phyloP scores from a whole-genome alignment of 345 rosid genomes.

The Hypericum perforatum region DNA sequence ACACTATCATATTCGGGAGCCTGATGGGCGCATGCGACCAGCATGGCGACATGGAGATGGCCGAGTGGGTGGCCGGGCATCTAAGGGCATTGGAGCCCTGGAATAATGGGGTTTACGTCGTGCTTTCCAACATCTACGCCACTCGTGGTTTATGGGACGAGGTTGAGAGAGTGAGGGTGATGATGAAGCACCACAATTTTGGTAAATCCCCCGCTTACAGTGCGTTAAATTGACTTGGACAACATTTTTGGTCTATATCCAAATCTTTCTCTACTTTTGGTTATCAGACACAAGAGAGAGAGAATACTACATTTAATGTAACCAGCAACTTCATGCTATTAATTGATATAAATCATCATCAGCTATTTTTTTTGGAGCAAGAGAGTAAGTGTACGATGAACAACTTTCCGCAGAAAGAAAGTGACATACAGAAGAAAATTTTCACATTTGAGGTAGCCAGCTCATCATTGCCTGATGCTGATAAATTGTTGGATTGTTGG shows the following conservation, averaged over 20 bases:
- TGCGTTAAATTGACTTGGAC: too few relatives aligned
- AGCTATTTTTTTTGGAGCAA: too few relatives aligned
- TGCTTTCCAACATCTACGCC: slow-evolving; percentile 77
- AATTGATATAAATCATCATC: too few relatives aligned
- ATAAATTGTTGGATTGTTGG: slow-evolving; percentile 47
- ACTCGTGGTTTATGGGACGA: slow-evolving; percentile 60
- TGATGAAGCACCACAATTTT: slow-evolving; percentile 45
- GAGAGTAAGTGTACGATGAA: too few relatives aligned
- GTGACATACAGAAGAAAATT: neutral
- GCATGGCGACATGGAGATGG: slow-evolving; percentile 11
- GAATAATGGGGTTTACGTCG: slow-evolving; percentile 80
- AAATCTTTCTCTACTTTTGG: too few relatives aligned
- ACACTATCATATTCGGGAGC: too few relatives aligned
- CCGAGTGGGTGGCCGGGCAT: slow-evolving; percentile 73
- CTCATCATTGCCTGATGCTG: slow-evolving; percentile 80
- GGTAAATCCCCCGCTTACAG: slow-evolving; percentile 65
- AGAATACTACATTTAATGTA: too few relatives aligned
- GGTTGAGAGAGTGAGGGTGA: slow-evolving; percentile 59
- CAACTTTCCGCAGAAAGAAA: too few relatives aligned
- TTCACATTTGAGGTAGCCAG: slow-evolving; percentile 61
- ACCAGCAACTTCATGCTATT: too few relatives aligned
- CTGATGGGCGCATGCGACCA: too few relatives aligned
- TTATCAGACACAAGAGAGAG: too few relatives aligned
- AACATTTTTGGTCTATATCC: too few relatives aligned
- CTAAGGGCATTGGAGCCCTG: slow-evolving; percentile 61